These are phyloP conservation scores for Lachancea cidri DNA, from an alignment of 805 yeast genomes.

Conservation along the genomic window DNA sequence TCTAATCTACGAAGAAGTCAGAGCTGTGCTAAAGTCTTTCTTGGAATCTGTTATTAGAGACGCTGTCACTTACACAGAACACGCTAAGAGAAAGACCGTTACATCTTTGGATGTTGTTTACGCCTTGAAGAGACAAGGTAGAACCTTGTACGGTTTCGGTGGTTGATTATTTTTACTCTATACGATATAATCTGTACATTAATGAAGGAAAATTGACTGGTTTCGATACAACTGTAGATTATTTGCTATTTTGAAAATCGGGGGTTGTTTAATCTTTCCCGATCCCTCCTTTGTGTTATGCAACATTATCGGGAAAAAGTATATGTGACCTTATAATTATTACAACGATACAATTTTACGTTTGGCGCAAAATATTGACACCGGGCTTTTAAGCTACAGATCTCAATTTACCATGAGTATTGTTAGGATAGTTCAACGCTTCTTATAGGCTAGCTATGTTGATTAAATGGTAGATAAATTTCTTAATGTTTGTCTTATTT, in stretches of 20 bases:
- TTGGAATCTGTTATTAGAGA: constrained; percentile 97
- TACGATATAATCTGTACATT: constrained; percentile 5
- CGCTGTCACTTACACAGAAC: constrained; percentile 99
- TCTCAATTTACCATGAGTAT: no score
- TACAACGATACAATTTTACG: no score
- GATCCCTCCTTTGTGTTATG: no score
- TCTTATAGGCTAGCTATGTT: no score
- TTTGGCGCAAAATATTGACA: no score
- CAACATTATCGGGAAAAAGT: no score
- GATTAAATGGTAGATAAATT: no score
- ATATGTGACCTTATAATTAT: no score
- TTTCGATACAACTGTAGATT: constrained; percentile 3
- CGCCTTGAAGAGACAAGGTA: constrained; percentile 99
- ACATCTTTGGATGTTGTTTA: constrained; percentile 98
- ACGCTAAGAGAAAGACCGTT: constrained; percentile 99
- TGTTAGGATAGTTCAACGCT: no score
- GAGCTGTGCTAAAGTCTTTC: constrained; percentile 94
- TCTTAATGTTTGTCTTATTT: no score
- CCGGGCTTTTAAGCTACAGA: no score
- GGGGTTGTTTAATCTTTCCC: neutral
- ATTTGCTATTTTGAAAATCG: neutral
- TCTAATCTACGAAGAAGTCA: constrained; percentile 96
- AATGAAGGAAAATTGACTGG: constrained; percentile 5
- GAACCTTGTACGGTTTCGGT: constrained; percentile 99
- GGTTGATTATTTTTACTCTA: constrained; percentile 52